Percentiles rank a stretch among this genome's conserved stretches.
Conservation (phyloP, 371 early-diverging fungal species). For the Rhizopus arrhizus region DNA sequence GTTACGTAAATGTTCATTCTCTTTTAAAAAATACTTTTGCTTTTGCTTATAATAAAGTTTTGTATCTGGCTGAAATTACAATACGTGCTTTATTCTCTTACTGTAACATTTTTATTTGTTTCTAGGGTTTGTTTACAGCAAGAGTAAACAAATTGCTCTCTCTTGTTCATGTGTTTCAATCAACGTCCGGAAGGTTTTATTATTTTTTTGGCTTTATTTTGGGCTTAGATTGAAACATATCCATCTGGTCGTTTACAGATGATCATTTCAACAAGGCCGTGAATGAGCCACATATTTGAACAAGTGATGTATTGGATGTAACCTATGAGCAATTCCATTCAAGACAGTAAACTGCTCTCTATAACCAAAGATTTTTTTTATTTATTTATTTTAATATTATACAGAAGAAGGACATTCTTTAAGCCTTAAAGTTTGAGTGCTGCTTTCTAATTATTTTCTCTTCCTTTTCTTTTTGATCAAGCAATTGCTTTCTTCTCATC, state of each 20-base stretch:
- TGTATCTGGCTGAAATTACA: not conserved
- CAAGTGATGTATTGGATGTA: too few species aligned
- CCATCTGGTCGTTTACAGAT: too few species aligned
- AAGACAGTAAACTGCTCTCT: too few species aligned
- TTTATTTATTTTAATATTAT: not conserved
- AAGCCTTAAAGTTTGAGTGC: constrained; percentile 14
- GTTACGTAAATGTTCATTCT: not conserved
- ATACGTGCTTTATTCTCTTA: not conserved
- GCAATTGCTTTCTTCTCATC: constrained; percentile 43
- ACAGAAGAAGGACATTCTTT: not conserved
- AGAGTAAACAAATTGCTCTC: too few species aligned
- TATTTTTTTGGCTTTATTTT: too few species aligned
- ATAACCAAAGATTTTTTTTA: too few species aligned
- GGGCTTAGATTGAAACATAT: too few species aligned
- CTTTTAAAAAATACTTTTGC: constrained; percentile 7
- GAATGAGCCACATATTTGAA: too few species aligned
- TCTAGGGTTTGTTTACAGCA: not conserved
- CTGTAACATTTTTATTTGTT: not conserved
- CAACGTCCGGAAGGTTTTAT: too few species aligned
- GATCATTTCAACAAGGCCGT: too few species aligned
- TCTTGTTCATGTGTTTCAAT: too few species aligned
- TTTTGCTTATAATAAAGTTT: not conserved
- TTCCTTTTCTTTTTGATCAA: constrained; percentile 43
- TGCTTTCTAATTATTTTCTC: constrained; percentile 26
- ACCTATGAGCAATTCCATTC: too few species aligned